These are phyloP conservation scores for Cadophora malorum DNA, from an alignment of 2,329 filamentous ascomycete species.

Conservation along the genomic window DNA sequence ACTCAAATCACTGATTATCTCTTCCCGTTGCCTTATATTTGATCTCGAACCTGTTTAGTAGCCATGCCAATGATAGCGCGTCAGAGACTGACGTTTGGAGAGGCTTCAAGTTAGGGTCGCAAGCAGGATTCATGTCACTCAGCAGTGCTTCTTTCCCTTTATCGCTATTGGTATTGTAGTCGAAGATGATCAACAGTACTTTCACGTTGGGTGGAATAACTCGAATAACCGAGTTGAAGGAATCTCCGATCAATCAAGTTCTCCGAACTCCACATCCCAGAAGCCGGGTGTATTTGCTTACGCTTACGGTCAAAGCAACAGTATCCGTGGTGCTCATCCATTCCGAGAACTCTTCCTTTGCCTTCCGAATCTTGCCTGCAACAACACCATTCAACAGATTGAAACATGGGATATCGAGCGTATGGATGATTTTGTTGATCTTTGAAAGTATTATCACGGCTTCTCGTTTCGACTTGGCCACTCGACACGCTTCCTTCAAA, in stretches of 20 bases:
- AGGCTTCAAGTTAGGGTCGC: neutral
- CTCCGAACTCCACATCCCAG: neutral
- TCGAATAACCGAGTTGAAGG: neutral
- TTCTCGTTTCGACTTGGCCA: neutral
- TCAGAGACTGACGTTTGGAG: neutral
- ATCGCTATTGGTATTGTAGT: neutral
- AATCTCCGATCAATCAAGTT: neutral
- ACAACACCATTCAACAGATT: neutral
- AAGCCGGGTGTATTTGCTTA: neutral
- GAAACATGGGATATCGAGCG: neutral
- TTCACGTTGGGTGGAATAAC: neutral
- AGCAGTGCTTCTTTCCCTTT: neutral
- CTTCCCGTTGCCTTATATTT: neutral
- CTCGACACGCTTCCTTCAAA: neutral
- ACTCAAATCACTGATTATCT: neutral
- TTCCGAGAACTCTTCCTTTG: neutral
- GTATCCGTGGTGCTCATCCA: slow-evolving; percentile 2
- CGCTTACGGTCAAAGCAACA: neutral
- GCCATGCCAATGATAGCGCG: neutral
- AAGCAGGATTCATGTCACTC: neutral
- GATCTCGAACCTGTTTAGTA: neutral
- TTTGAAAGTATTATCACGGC: neutral
- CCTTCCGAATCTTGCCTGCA: neutral
- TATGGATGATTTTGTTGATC: neutral
- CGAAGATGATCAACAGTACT: neutral